Evolutionary conservation across 306 rosid species (phyloP).

Genomic region (Gastrolobium villosum): DNA sequence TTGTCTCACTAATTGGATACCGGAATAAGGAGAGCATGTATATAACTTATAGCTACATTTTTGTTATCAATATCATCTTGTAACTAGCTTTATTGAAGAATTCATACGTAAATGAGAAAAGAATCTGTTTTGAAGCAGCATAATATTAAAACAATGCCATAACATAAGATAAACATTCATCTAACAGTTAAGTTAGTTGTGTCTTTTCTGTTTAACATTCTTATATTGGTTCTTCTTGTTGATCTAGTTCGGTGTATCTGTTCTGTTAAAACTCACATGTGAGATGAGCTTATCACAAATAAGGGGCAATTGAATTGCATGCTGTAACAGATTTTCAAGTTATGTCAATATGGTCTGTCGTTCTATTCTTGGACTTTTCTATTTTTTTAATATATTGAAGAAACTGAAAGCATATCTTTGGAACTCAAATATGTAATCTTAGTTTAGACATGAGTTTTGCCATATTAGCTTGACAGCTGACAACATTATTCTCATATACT

Average conservation of each 20-base stretch:
- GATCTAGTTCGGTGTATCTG: slow-evolving; percentile 29
- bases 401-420: slow-evolving; percentile 5
- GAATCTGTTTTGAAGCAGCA: slow-evolving; percentile 10
- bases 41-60: slow-evolving; percentile 27
- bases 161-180: slow-evolving; percentile 12
- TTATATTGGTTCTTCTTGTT: slow-evolving; percentile 39
- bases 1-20: slow-evolving; percentile 82
- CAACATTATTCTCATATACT: slow-evolving; percentile 44
- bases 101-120: slow-evolving; percentile 36
- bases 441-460: slow-evolving; percentile 19
- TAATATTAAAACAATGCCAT: neutral
- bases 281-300: slow-evolving; percentile 4
- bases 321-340: slow-evolving; percentile 1
- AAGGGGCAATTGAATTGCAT: neutral
- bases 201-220: neutral
- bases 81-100: slow-evolving; percentile 8
- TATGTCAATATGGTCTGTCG: slow-evolving; percentile 15
- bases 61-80: slow-evolving; percentile 20
- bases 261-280: neutral
- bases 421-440: slow-evolving; percentile 23
- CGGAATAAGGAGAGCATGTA: slow-evolving; percentile 95
- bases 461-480: slow-evolving; percentile 12
- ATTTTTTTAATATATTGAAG: neutral
- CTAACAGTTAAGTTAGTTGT: neutral
- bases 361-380: neutral